Evolutionary conservation across 2,329 filamentous ascomycete genomes (phyloP).

Genomic region (Penicillium sp.): DNA sequence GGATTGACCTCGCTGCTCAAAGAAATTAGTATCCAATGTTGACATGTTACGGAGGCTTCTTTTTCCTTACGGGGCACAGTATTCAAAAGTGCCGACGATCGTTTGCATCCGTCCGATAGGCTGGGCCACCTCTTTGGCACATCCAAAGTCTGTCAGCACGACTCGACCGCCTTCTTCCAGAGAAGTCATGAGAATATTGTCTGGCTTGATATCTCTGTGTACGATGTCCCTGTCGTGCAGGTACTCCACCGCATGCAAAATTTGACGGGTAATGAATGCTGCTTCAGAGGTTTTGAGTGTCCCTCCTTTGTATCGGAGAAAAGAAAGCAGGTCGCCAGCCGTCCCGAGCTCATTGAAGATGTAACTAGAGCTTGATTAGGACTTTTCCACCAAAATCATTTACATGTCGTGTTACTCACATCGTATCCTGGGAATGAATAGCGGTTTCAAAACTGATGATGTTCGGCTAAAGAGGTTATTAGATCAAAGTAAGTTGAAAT

Average conservation of each 20-base stretch:
- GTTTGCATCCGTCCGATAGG: slow-evolving; percentile 51
- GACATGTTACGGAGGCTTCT: not conserved
- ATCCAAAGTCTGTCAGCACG: slow-evolving; percentile 62
- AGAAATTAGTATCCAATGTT: not conserved
- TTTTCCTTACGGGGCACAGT: slow-evolving; percentile 56
- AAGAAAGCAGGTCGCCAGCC: slow-evolving; percentile 61
- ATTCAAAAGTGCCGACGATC: slow-evolving; percentile 56
- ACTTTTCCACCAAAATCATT: accelerated
- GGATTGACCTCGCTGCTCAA: slow-evolving; percentile 25
- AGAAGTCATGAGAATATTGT: slow-evolving; percentile 61
- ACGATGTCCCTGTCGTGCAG: slow-evolving; percentile 56
- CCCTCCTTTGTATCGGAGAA: slow-evolving; percentile 51
- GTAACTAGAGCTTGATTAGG: slow-evolving; percentile 42
- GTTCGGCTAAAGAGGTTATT: slow-evolving; percentile 49
- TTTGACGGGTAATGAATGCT: slow-evolving; percentile 55
- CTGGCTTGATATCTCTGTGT: slow-evolving; percentile 63
- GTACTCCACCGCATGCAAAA: slow-evolving; percentile 58
- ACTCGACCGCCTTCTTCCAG: slow-evolving; percentile 51
- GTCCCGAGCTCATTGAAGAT: slow-evolving; percentile 61
- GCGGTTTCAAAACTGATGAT: slow-evolving; percentile 59
- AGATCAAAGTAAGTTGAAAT: not conserved
- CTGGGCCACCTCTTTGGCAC: slow-evolving; percentile 42
- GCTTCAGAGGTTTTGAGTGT: slow-evolving; percentile 51
- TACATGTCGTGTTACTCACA: slow-evolving; percentile 37
- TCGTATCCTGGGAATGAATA: slow-evolving; percentile 51